Evolutionary conservation across 164 flowering plant species (phyloP).

Genomic region (Nymphaea thermarum): DNA sequence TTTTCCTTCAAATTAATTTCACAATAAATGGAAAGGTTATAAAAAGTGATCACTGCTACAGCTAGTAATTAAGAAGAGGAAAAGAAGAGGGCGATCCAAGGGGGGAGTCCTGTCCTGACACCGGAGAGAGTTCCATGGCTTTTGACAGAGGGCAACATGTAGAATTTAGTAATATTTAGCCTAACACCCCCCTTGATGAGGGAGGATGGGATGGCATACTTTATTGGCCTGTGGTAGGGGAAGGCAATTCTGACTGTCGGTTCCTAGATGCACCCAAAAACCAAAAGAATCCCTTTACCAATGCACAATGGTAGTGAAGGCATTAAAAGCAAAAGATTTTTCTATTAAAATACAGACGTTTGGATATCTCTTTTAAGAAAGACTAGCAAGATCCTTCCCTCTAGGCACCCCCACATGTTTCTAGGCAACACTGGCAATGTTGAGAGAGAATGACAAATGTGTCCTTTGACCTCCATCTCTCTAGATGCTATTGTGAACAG

Average conservation of each 20-base stretch:
- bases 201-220: neutral
- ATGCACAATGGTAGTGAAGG: neutral
- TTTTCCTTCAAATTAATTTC: too few species aligned
- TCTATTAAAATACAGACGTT: neutral
- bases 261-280: neutral
- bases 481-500: neutral
- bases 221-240: neutral
- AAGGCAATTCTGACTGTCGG: neutral
- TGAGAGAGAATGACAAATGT: neutral
- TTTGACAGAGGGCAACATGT: neutral
- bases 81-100: too few species aligned
- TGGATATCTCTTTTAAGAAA: neutral
- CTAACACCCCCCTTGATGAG: neutral
- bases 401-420: neutral
- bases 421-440: neutral
- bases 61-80: too few species aligned
- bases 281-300: neutral
- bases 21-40: too few species aligned
- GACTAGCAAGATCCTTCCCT: neutral
- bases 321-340: neutral
- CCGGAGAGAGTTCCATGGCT: neutral
- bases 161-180: neutral
- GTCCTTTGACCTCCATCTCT: neutral
- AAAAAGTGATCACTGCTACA: too few species aligned
- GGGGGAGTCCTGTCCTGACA: neutral